These are phyloP conservation scores for Zea mays DNA, from an alignment of 176 grass and related monocot genomes.

Conservation along the genomic window DNA sequence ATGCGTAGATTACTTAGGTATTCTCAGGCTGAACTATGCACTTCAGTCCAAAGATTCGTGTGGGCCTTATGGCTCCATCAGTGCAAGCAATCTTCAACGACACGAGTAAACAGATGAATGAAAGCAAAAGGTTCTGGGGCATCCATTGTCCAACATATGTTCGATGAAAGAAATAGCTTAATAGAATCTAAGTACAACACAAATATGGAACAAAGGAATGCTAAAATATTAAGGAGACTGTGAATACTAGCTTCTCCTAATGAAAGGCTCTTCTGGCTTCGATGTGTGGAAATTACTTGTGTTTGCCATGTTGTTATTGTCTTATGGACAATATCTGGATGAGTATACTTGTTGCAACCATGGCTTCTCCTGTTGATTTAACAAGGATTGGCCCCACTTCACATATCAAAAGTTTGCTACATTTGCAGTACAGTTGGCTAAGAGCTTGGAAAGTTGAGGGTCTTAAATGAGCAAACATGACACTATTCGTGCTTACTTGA, in stretches of 20 bases:
- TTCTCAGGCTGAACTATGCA: neutral
- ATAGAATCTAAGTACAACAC: too few species aligned
- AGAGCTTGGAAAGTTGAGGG: neutral
- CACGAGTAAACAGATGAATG: neutral
- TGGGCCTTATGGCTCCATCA: neutral
- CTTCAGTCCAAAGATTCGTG: neutral
- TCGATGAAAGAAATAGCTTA: neutral
- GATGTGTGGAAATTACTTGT: neutral
- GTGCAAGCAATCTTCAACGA: neutral
- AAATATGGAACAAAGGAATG: neutral
- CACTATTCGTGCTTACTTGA: conserved; percentile 32
- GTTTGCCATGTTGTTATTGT: neutral
- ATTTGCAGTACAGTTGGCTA: neutral
- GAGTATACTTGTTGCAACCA: neutral
- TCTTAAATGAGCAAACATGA: neutral
- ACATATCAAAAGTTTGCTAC: neutral
- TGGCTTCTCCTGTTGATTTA: neutral
- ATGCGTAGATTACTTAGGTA: neutral
- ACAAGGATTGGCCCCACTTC: neutral
- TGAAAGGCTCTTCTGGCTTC: conserved; percentile 17
- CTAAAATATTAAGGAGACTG: neutral
- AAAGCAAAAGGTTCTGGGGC: neutral
- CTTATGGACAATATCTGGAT: neutral
- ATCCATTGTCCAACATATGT: neutral
- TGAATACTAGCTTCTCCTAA: neutral